phyloP scores from a whole-genome alignment of 1,139 yeast species.

The Magnusiomyces paraingens region DNA sequence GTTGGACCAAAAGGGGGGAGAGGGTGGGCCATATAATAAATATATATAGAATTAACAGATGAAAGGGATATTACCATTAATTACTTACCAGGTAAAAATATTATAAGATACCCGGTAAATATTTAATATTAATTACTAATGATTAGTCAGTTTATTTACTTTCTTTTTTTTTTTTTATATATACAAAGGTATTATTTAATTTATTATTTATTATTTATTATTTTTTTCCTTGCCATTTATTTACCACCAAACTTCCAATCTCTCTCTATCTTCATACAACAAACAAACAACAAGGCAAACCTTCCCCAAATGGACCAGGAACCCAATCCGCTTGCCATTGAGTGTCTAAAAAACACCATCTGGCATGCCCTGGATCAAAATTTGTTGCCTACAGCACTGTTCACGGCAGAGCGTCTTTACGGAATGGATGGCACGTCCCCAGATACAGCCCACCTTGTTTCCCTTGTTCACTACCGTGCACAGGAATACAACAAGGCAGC shows the following conservation, averaged over 20 bases:
- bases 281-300: slow-evolving; percentile 8
- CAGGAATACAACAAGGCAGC: slow-evolving; percentile 42
- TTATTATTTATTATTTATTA: too few species aligned
- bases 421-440: slow-evolving; percentile 47
- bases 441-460: slow-evolving; percentile 58
- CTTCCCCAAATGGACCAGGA: slow-evolving; percentile 5
- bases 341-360: slow-evolving; percentile 30
- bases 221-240: too few species aligned
- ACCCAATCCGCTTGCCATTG: slow-evolving; percentile 16
- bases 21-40: too few species aligned
- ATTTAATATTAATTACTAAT: too few species aligned
- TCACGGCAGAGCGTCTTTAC: slow-evolving; percentile 68
- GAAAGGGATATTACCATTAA: too few species aligned
- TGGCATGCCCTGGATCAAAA: slow-evolving; percentile 69
- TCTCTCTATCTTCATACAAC: slow-evolving; percentile 8
- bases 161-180: too few species aligned
- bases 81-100: too few species aligned
- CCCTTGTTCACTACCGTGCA: slow-evolving; percentile 51
- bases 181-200: too few species aligned
- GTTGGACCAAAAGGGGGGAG: too few species aligned
- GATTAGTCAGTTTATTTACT: too few species aligned
- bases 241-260: slow-evolving; percentile 14
- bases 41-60: too few species aligned
- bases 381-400: slow-evolving; percentile 64
- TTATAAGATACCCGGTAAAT: too few species aligned